Conservation (phyloP, 805 yeast species). For the Myxozyma mucilagina region DNA sequence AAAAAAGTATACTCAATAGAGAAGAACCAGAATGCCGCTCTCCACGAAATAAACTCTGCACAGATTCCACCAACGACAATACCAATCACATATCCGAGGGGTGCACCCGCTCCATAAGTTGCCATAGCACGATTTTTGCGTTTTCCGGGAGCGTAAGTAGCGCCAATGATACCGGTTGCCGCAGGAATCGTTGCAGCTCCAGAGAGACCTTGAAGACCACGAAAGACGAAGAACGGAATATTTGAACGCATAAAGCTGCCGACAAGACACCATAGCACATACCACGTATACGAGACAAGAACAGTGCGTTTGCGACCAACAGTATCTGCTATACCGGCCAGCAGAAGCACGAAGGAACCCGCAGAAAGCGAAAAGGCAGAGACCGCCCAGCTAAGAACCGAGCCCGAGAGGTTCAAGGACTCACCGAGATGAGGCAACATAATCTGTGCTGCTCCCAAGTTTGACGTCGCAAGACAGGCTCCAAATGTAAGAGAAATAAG, state of each 20-base stretch:
- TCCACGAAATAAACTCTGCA: constrained; percentile 45
- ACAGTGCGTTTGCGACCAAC: constrained; percentile 48
- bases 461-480: constrained; percentile 45
- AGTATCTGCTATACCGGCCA: constrained; percentile 50
- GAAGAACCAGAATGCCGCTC: constrained; percentile 46
- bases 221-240: constrained; percentile 43
- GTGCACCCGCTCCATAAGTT: constrained; percentile 51
- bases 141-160: constrained; percentile 34
- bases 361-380: constrained; percentile 46
- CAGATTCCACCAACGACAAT: constrained; percentile 49
- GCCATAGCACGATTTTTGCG: constrained; percentile 33
- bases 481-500: constrained; percentile 43
- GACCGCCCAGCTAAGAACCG: constrained; percentile 48
- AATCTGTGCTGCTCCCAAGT: constrained; percentile 44
- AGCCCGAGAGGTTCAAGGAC: constrained; percentile 44
- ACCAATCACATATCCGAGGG: constrained; percentile 49
- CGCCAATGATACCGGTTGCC: constrained; percentile 49
- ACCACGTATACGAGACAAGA: constrained; percentile 41
- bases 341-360: constrained; percentile 48
- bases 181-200: constrained; percentile 51
- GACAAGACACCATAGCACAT: constrained; percentile 41
- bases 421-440: constrained; percentile 42
- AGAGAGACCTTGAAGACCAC: constrained; percentile 49
- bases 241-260: constrained; percentile 39
- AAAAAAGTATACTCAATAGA: constrained; percentile 43